phyloP scores from a whole-genome alignment of 2,329 filamentous ascomycete species.

The Shiraia sp. region DNA sequence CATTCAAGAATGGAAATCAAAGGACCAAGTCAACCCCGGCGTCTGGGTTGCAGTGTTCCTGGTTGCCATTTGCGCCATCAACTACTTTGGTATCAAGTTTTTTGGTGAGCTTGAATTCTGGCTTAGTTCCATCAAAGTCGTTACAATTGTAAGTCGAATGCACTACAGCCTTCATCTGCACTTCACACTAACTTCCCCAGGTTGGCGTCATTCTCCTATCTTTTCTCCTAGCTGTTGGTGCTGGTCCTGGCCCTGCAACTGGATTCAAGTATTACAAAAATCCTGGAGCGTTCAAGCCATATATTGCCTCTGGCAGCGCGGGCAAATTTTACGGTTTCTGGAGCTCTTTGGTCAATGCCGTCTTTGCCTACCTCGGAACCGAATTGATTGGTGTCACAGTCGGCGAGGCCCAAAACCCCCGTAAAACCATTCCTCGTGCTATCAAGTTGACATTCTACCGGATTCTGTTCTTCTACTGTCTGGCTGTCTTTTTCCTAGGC shows the following conservation, averaged over 20 bases:
- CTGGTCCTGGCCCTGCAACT: constrained; percentile 45
- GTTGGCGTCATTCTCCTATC: constrained; percentile 51
- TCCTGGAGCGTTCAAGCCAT: constrained; percentile 50
- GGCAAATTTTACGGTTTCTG: constrained; percentile 58
- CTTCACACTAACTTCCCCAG: constrained; percentile 4
- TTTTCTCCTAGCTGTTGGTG: constrained; percentile 50
- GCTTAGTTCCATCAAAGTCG: constrained; percentile 52
- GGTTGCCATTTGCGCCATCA: constrained; percentile 49
- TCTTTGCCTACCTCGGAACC: constrained; percentile 74
- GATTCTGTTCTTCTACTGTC: constrained; percentile 78
- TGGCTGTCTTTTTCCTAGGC: constrained; percentile 74
- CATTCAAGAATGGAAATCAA: constrained; percentile 74
- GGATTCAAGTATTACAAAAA: constrained; percentile 52
- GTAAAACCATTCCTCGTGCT: constrained; percentile 73
- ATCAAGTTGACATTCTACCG: constrained; percentile 83
- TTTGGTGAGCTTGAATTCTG: constrained; percentile 57
- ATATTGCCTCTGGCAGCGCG: constrained; percentile 35
- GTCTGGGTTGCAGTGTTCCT: constrained; percentile 72
- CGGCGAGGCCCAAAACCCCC: constrained; percentile 78
- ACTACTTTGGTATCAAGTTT: constrained; percentile 62
- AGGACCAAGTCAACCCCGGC: constrained; percentile 71
- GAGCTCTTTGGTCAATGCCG: constrained; percentile 74
- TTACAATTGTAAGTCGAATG: constrained; percentile 41
- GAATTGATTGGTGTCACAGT: constrained; percentile 79
- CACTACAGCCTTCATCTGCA: background rate